Base-by-base conservation (phyloP, 2,329 filamentous ascomycete species). In the Neofusicoccum laricinum region DNA sequence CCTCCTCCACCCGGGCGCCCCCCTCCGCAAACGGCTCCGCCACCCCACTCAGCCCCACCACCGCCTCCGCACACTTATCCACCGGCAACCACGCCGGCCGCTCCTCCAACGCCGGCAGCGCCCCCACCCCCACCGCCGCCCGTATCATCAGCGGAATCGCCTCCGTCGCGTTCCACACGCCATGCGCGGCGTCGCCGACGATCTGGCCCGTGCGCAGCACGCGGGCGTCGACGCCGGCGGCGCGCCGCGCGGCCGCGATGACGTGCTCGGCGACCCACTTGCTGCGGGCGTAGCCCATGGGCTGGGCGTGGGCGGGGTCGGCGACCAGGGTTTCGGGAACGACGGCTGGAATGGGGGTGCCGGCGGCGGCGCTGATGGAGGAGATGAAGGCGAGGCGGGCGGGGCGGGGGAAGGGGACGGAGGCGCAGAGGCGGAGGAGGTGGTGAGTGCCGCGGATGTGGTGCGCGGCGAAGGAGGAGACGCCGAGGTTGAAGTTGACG, bases 401-500 rank as follows among this genome's bases (percentile, higher is more conserved):
- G 0, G 77, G 77, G 0, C 69, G 66, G 3, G 67, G 64, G 17
- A 73, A 73, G 2, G 70, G 71, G 0, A 75, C 76, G 2, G 71
- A 67, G 2, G 79, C 71, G 12, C 74, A 76, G 0, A 84, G 55
- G 0, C 69, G 67, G 14, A 83, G 73, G 1, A 86, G 74, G 53
- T 84, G 80, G 1, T 71, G 70, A 1, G 80, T 76, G 0, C 80
- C 82, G 2, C 69, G 72, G 19, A 86, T 78, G 65, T 77, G 75
- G 15, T 55, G 49, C 30, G 82, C 78, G 53, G 84, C 84, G 66
- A 86, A 86, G 61, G 77, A 82, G 2, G 75, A 73, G 1, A 86
- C 75, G 0, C 75, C 75, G 67, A 85, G 78, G 70, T 84, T 85
- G 75, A 86, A 86, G 70, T 86, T 86, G 32, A 86, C 84, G 1